Percentiles rank a stretch among this genome's conserved stretches.
Conservation (phyloP, 2,329 filamentous ascomycete species). For the Samsoniella hepiali region DNA sequence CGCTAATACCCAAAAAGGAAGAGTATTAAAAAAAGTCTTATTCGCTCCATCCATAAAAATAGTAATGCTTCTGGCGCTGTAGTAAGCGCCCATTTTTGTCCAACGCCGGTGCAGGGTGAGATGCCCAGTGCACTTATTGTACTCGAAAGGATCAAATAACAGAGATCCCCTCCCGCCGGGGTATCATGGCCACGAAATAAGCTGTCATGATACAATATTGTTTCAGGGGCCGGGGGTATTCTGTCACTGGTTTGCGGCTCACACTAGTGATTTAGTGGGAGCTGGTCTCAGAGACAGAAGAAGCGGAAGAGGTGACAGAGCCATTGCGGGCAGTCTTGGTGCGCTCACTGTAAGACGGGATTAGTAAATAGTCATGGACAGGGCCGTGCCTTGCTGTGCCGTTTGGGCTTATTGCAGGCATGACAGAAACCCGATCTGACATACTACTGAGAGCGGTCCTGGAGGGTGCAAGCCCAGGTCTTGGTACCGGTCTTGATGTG, state of each 20-base stretch:
- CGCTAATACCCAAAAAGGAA: neutral
- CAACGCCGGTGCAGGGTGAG: conserved; percentile 3
- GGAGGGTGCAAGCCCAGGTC: conserved; percentile 39
- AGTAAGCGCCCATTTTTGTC: conserved; percentile 9
- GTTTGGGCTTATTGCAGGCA: neutral
- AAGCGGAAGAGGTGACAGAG: conserved; percentile 32
- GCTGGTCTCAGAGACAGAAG: conserved; percentile 20
- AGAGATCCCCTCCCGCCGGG: neutral
- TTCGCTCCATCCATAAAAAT: conserved; percentile 12
- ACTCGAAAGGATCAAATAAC: neutral
- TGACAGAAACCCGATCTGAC: conserved; percentile 22
- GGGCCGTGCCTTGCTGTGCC: neutral
- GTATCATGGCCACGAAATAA: neutral
- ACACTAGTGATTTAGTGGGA: neutral
- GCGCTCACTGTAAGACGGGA: conserved; percentile 35
- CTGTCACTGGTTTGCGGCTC: neutral
- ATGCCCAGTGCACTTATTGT: neutral
- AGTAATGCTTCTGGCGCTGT: conserved; percentile 7
- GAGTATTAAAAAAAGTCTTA: conserved; percentile 1
- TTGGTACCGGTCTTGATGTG: conserved; percentile 43
- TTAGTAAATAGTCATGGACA: conserved; percentile 19
- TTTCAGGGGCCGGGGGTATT: neutral
- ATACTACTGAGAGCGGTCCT: conserved; percentile 45
- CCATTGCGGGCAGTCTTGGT: conserved; percentile 36
- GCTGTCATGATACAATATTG: neutral